Evolutionary conservation across 2,329 filamentous ascomycete genomes (phyloP), one percentile per base, ranked within the genome.

Genomic region (Elsinoe batatas): DNA sequence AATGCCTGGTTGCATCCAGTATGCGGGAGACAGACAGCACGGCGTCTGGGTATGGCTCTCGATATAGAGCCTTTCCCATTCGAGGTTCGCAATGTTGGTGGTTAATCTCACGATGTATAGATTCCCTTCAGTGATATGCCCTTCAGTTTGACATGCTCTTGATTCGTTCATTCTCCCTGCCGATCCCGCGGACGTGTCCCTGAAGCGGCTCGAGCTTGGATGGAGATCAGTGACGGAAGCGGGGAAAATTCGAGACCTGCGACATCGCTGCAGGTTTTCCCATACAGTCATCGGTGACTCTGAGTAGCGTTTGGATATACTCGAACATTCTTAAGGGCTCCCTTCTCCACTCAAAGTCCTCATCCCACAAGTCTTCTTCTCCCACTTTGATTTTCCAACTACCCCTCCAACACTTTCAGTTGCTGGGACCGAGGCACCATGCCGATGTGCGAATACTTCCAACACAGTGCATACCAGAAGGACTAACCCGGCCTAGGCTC

Each of bases 401-500:
- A 35, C 44, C 26, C 44, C 44, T 33, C 44, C 26, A 17, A 5
- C 44, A n/a, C 5, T 10, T 33, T 13, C 33, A 51, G 26, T 32
- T 18, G 47, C 47, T 17, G 18, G 13, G 33, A 37, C 47, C 47
- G 47, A 36, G 33, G 17, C 56, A 59, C 18, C 53, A 59, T 59
- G 58, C 58, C 58, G 20, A 59, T 59, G 58, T 59, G 54, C 13
- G 51, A 36, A n/a, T 11, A 32, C 35, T 43, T 15, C n/a, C 20
- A 37, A 36, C n/a, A 37, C 37, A 12, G 2, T 32, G 4, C 13
- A 33, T 8, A 43, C 26, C 12, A 11, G 3, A 20, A 12, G 36
- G 12, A 35, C 17, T 51, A 33, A 51, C 18, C 2, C 3, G 4
- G 17, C 13, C 2, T 26, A 68, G 65, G 84, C 84, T 90, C 70